Percentiles rank a stretch among this genome's conserved stretches.
These are phyloP conservation scores for Lyophyllum atratum DNA, from an alignment of 768 basidiomycete species.

Conservation along the genomic window DNA sequence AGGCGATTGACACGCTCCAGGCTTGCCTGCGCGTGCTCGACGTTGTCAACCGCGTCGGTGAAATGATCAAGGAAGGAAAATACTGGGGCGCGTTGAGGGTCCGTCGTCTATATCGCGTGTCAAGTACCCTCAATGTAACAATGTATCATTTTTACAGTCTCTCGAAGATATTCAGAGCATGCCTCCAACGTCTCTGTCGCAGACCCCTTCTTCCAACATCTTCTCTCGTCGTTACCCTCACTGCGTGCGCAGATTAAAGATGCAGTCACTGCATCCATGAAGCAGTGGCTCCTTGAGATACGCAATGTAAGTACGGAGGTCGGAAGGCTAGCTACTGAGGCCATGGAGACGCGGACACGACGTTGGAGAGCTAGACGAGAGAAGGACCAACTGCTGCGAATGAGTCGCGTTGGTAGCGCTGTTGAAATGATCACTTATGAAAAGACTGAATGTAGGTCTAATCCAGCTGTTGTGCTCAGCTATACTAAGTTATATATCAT, in stretches of 20 bases:
- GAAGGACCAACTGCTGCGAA: constrained; percentile 76
- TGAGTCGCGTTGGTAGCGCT: constrained; percentile 84
- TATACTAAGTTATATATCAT: constrained; percentile 12
- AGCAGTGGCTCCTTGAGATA: constrained; percentile 96
- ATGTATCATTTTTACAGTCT: constrained; percentile 56
- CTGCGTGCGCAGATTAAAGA: constrained; percentile 88
- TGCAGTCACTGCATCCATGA: constrained; percentile 92
- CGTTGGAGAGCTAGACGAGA: constrained; percentile 86
- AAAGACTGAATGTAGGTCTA: constrained; percentile 84
- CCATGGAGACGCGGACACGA: constrained; percentile 81
- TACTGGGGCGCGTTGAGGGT: constrained; percentile 98
- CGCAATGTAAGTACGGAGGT: constrained; percentile 85
- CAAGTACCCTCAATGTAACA: constrained; percentile 32
- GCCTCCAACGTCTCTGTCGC: constrained; percentile 85
- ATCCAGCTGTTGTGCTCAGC: not conserved
- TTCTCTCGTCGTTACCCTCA: constrained; percentile 90
- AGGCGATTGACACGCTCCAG: constrained; percentile 94
- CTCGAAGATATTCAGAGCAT: constrained; percentile 93
- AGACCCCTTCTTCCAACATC: constrained; percentile 93
- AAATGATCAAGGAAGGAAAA: constrained; percentile 91
- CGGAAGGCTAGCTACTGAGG: constrained; percentile 84
- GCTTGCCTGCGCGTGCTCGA: constrained; percentile 91
- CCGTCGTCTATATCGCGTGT: constrained; percentile 44
- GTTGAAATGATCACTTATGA: constrained; percentile 93
- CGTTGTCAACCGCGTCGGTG: constrained; percentile 87